Percentiles rank a stretch among this genome's conserved stretches.
phyloP scores from a whole-genome alignment of 495 filamentous ascomycete genomes.

The Beverwykella pulmonaria region DNA sequence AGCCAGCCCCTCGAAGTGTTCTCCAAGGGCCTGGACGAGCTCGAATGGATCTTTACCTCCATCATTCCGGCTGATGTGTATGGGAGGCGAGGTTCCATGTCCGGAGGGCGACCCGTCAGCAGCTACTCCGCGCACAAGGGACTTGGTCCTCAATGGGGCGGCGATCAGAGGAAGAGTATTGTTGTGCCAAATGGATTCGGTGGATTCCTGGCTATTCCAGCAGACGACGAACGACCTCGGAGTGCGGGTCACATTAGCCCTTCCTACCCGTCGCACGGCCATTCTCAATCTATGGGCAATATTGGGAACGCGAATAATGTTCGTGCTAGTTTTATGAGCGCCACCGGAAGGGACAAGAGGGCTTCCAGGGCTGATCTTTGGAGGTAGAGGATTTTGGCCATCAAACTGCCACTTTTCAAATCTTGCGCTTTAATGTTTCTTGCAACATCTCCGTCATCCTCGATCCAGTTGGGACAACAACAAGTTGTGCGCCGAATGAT shows the following conservation, averaged over 20 bases:
- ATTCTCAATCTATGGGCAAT: constrained; percentile 1
- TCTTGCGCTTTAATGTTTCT: neutral
- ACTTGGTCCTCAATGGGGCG: constrained; percentile 62
- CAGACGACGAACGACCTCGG: constrained; percentile 44
- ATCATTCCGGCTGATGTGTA: constrained; percentile 52
- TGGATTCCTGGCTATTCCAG: constrained; percentile 79
- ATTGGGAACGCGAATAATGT: neutral
- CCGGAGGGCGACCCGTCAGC: constrained; percentile 57
- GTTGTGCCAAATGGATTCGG: constrained; percentile 78
- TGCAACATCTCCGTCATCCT: neutral
- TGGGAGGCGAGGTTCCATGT: constrained; percentile 48
- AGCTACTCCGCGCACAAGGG: constrained; percentile 55
- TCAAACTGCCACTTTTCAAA: no score
- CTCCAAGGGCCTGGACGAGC: constrained; percentile 80
- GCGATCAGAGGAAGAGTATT: constrained; percentile 61
- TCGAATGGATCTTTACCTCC: constrained; percentile 80
- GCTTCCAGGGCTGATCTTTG: constrained; percentile 32
- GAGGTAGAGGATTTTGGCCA: constrained; percentile 27
- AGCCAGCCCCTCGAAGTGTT: constrained; percentile 74
- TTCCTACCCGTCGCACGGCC: neutral
- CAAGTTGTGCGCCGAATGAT: neutral
- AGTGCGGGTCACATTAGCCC: constrained; percentile 29
- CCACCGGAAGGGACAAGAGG: constrained; percentile 21
- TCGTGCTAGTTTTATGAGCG: constrained; percentile 18
- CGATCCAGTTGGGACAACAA: neutral